Percentiles rank a stretch among this genome's conserved stretches.
These are phyloP conservation scores for Mucor velutinosus DNA, from an alignment of 371 early-diverging fungal genomes.

Conservation along the genomic window DNA sequence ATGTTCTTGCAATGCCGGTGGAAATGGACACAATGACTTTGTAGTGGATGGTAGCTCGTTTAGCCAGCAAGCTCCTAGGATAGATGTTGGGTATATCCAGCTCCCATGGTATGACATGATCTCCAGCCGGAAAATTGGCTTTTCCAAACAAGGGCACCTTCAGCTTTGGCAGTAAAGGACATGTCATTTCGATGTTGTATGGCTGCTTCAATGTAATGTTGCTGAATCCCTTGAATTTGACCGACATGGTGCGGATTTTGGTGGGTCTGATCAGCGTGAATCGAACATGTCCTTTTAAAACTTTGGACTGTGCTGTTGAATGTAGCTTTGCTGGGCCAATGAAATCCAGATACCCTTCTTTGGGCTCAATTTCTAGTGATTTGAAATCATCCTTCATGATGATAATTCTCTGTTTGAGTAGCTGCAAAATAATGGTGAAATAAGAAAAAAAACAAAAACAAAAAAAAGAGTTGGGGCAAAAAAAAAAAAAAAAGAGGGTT, in stretches of 20 bases:
- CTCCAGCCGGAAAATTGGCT: slow-evolving; percentile 29
- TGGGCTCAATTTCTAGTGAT: slow-evolving; percentile 43
- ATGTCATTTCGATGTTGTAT: slow-evolving; percentile 8
- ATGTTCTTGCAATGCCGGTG: slow-evolving; percentile 29
- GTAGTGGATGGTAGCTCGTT: slow-evolving; percentile 37
- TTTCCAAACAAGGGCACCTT: slow-evolving; percentile 33
- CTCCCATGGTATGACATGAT: slow-evolving; percentile 40
- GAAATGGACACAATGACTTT: slow-evolving; percentile 35
- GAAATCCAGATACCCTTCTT: slow-evolving; percentile 38
- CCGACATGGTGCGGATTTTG: slow-evolving; percentile 38
- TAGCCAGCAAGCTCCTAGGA: slow-evolving; percentile 36
- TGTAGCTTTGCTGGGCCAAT: slow-evolving; percentile 35
- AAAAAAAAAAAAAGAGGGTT: background rate
- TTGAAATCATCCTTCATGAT: slow-evolving; percentile 46
- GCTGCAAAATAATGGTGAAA: background rate
- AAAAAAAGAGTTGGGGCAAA: background rate
- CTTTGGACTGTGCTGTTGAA: slow-evolving; percentile 14
- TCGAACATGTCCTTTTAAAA: slow-evolving; percentile 36
- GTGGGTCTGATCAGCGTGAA: slow-evolving; percentile 32
- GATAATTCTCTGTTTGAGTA: slow-evolving; percentile 16
- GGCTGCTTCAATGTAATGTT: slow-evolving; percentile 17
- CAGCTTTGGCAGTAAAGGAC: slow-evolving; percentile 35
- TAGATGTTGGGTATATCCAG: slow-evolving; percentile 41
- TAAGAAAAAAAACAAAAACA: background rate
- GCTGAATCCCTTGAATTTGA: slow-evolving; percentile 52